Evolutionary conservation across 1,284 basidiomycete species (phyloP), one percentile per base, ranked within the genome.

Genomic region (Sanguinoderma infundibulare): DNA sequence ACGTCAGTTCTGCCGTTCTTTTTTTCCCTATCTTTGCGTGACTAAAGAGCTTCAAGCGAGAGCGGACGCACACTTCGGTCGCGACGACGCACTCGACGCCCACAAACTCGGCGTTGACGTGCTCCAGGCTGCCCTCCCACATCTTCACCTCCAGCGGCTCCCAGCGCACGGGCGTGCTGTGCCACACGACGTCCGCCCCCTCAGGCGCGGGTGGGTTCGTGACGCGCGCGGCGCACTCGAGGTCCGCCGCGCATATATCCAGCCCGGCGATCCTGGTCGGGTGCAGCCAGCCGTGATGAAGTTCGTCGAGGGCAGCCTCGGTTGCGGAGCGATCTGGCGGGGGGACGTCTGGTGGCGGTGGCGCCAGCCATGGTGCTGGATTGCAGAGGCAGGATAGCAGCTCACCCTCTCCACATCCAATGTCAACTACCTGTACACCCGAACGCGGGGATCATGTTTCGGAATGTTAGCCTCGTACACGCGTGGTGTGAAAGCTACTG

Each of bases 21-120:
- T n/a, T 32, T 26, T 22, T 2, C 42, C 44, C 26, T 47, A 26
- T 47, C 44, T 12, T 15, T n/a, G 24, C 26, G 17, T 14, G 44
- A 46, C 1, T 1, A 28, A 15, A 40, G 15, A 12, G 12, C 12
- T 24, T 20, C n/a, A 20, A 3, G 30, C 17, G 30, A 15, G 28
- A 20, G 64, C 15, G 22, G 28, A 80, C 89, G 71, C 78, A 93
- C 88, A 98, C 91, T 81, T 98, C 96, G 6, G 88, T 90, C 20
- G 90, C 87, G 26, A 95, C 86, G 65, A 98, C 91, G 62, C 94
- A 95, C 63, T 98, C 94, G 22, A 87, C 83, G 49, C 82, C 85
- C 22, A 86, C 81, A 66, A 98, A 89, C 42, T 84, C 82, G 26
- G 86, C 79, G 70, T 98, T 98, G 69, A 91, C 81, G 8, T 79